A percentile compares a stretch with the other conserved stretches of the same genome.
Evolutionary conservation across 192 early-diverging fungal species (phyloP).

Genomic region (Entomortierella parvispora): DNA sequence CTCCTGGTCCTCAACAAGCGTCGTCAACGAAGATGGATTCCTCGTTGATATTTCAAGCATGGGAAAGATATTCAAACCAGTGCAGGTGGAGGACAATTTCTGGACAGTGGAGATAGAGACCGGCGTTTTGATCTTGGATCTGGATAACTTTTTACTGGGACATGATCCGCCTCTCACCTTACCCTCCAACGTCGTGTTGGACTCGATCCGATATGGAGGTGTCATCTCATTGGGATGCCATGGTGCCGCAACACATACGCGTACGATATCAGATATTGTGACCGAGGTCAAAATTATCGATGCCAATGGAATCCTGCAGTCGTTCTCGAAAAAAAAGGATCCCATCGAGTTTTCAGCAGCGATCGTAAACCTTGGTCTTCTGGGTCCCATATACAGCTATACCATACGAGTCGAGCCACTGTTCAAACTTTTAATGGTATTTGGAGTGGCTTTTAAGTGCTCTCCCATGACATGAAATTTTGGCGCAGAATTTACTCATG

Average conservation of each 20-base stretch:
- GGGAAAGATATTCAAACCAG: slow-evolving; percentile 10
- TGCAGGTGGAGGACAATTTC: slow-evolving; percentile 25
- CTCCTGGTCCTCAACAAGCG: slow-evolving; percentile 16
- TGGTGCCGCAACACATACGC: slow-evolving; percentile 26
- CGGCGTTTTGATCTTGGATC: slow-evolving; percentile 14
- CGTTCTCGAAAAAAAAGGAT: slow-evolving; percentile 34
- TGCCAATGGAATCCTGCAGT: slow-evolving; percentile 17
- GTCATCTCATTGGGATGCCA: slow-evolving; percentile 20
- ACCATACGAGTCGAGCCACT: slow-evolving; percentile 32
- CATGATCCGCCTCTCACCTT: slow-evolving; percentile 47
- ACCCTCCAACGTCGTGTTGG: slow-evolving; percentile 13
- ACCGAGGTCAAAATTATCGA: slow-evolving; percentile 28
- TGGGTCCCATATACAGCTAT: slow-evolving; percentile 37
- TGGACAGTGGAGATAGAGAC: slow-evolving; percentile 37
- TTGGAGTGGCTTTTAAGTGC: not conserved
- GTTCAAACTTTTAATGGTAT: slow-evolving; percentile 50
- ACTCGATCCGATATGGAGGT: slow-evolving; percentile 15
- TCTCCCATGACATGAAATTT: not conserved
- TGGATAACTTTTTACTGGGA: slow-evolving; percentile 25
- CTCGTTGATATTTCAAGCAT: slow-evolving; percentile 19
- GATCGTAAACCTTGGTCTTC: slow-evolving; percentile 32
- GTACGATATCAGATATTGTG: slow-evolving; percentile 30
- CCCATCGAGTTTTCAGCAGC: slow-evolving; percentile 37
- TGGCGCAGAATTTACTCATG: not conserved
- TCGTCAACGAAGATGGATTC: slow-evolving; percentile 19